Evolutionary conservation across 177 flowering plant genomes (phyloP), one percentile per base, ranked within the genome.

Genomic region (Telopea speciosissima): DNA sequence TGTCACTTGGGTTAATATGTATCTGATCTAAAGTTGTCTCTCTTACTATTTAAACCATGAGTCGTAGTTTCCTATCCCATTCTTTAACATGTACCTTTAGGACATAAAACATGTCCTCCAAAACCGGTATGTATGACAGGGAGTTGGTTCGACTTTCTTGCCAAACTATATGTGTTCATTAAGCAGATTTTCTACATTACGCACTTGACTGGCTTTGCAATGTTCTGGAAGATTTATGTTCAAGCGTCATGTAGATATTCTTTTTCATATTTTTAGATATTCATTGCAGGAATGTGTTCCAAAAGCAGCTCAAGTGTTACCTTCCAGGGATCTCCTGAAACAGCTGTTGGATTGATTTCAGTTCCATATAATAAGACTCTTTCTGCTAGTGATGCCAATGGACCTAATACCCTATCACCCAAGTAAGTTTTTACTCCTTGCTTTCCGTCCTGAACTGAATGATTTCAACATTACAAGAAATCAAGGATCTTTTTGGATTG

Each of bases 321-420:
- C 13, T 74, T 74, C 23, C 44, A 44, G 40, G 75, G 74, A 17
- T 80, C 82, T 62, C 75, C 71, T 2, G 68, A 70, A 63, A 14
- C 68, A 25, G 58, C 70, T n/a, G 58, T 66, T 49, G 70, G 69
- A 36, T 67, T 72, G 69, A 74, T 74, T 60, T 61, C 75, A 49
- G 64, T 65, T 62, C 72, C 68, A 59, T 65, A 73, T 45, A 62
- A 58, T 54, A 74, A 42, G 63, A 76, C 70, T 36, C 45, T 49
- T 9, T 33, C 74, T 56, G 61, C 66, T 9, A 63, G 61, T 25
- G 62, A 26, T 23, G 59, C 44, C 65, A 54, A 42, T 45, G 70
- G 70, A 25, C 61, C 67, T 25, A 31, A 52, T 66, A 72, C 68
- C 63, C 68, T 10, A 33, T 67, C 69, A 58, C 69, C 66, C 58